These are phyloP conservation scores for Zymoseptoria passerinii DNA, from an alignment of 2,329 filamentous ascomycete genomes.

Conservation along the genomic window DNA sequence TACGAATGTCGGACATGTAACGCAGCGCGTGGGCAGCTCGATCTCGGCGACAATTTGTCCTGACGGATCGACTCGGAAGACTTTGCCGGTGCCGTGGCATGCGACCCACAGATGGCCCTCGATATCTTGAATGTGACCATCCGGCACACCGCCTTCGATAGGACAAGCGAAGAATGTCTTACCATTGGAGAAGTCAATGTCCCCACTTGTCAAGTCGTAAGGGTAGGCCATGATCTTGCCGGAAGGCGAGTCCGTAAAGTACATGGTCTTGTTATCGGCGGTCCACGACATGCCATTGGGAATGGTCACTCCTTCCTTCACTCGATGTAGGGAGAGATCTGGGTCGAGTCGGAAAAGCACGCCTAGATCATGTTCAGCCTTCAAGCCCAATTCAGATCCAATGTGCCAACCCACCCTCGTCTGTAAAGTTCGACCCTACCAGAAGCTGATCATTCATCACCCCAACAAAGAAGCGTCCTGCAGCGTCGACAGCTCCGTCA, in stretches of 20 bases:
- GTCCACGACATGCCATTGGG: conserved; percentile 60
- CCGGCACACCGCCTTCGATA: conserved; percentile 57
- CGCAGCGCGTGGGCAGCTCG: conserved; percentile 64
- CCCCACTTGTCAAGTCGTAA: conserved; percentile 57
- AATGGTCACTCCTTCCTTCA: conserved; percentile 43
- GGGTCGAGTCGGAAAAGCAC: conserved; percentile 64
- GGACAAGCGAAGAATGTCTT: conserved; percentile 66
- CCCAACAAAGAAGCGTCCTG: conserved; percentile 77
- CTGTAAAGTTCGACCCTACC: conserved; percentile 22
- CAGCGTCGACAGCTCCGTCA: conserved; percentile 72
- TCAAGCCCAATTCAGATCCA: background rate
- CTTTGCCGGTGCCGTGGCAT: conserved; percentile 68
- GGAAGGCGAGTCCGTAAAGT: conserved; percentile 66
- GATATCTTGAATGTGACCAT: conserved; percentile 76
- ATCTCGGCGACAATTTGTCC: conserved; percentile 69
- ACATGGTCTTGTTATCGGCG: conserved; percentile 45
- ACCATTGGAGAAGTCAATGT: conserved; percentile 57
- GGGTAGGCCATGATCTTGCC: conserved; percentile 66
- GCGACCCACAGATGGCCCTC: conserved; percentile 86
- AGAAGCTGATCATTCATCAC: conserved; percentile 71
- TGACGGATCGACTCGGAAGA: conserved; percentile 62
- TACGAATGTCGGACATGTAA: conserved; percentile 74
- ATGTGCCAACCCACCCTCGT: conserved; percentile 28
- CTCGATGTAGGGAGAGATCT: conserved; percentile 50
- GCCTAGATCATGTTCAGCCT: conserved; percentile 42